These are phyloP conservation scores for Nakaseomyces kungkrabaensis DNA, from an alignment of 1,139 yeast species.

Conservation along the genomic window DNA sequence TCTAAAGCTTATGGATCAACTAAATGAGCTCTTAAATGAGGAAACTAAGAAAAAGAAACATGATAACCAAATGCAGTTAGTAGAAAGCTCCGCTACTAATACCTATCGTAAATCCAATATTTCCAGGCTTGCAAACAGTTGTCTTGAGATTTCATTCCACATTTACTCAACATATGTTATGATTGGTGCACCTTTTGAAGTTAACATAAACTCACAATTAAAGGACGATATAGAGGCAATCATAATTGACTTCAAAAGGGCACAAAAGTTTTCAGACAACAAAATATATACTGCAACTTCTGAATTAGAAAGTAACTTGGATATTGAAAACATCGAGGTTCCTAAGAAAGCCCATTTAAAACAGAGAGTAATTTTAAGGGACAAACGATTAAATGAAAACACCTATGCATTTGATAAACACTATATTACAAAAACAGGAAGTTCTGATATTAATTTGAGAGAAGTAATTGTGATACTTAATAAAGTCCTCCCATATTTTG, in stretches of 20 bases:
- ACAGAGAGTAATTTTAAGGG: not conserved
- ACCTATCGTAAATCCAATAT: not conserved
- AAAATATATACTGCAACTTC: not conserved
- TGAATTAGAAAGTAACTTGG: not conserved
- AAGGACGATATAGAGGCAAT: constrained; percentile 35
- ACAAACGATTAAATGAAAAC: not conserved
- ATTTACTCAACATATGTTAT: constrained; percentile 61
- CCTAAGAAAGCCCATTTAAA: not conserved
- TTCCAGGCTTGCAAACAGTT: constrained; percentile 12
- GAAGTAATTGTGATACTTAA: not conserved
- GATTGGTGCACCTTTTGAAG: constrained; percentile 58
- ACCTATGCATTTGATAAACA: too few relatives aligned
- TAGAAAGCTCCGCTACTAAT: too few relatives aligned
- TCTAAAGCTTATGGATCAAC: constrained; percentile 30
- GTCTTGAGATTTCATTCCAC: constrained; percentile 48
- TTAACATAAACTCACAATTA: constrained; percentile 57
- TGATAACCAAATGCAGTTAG: not conserved
- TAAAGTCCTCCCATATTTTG: not conserved
- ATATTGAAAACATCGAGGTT: not conserved
- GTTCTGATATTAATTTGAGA: constrained; percentile 3
- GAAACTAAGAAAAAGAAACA: constrained; percentile 3
- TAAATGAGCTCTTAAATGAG: constrained; percentile 29
- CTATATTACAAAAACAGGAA: constrained; percentile 5
- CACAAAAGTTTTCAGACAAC: not conserved
- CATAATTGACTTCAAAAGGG: not conserved